Percentiles rank a stretch among this genome's conserved stretches.
Evolutionary conservation across 1,284 basidiomycete genomes (phyloP).

Genomic region (Cystobasidium sp.): DNA sequence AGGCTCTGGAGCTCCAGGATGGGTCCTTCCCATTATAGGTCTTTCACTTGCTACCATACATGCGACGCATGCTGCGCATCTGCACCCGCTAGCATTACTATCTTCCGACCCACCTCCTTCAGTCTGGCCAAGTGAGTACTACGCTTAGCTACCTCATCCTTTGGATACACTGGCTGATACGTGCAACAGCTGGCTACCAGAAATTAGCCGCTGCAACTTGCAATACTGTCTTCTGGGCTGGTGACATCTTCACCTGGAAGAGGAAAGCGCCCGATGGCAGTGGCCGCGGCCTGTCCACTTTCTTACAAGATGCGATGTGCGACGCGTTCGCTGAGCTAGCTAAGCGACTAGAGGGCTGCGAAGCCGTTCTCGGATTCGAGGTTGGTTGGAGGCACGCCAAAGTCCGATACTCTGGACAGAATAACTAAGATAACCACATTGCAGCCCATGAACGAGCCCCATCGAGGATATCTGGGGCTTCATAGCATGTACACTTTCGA

Average conservation of each 20-base stretch:
- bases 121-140: constrained; percentile 47
- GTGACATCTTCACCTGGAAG: constrained; percentile 71
- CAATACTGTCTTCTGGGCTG: constrained; percentile 57
- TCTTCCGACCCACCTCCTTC: constrained; percentile 58
- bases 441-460: constrained; percentile 84
- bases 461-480: constrained; percentile 85
- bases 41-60: constrained; percentile 64
- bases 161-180: constrained; percentile 17
- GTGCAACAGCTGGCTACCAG: constrained; percentile 68
- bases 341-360: constrained; percentile 70
- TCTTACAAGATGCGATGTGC: constrained; percentile 81
- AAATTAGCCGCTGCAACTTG: constrained; percentile 68
- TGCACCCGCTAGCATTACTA: constrained; percentile 65
- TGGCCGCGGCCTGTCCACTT: constrained; percentile 68
- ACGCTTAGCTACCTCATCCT: neutral
- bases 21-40: constrained; percentile 70
- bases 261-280: constrained; percentile 42
- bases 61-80: constrained; percentile 77
- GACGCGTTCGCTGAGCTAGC: constrained; percentile 75
- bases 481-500: constrained; percentile 83
- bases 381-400: constrained; percentile 34
- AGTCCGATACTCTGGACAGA: too few species aligned
- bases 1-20: constrained; percentile 67
- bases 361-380: constrained; percentile 87
- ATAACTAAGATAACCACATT: neutral